Evolutionary conservation across 202 grass and related monocot genomes (phyloP), one percentile per base, ranked within the genome.

Genomic region (Zoysia matrella): DNA sequence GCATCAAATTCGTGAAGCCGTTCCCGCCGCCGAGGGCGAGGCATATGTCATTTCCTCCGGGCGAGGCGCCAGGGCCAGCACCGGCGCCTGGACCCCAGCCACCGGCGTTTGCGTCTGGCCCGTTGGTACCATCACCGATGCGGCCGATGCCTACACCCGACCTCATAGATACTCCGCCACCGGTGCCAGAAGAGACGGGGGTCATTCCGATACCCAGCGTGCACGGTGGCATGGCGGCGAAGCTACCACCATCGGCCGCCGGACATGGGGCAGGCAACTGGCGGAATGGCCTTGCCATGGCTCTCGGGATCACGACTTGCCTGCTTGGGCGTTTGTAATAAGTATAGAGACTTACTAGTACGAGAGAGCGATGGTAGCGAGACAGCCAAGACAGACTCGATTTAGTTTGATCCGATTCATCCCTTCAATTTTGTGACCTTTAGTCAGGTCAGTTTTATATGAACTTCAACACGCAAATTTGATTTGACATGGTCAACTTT

Each of bases 171-270:
- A 40, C 5, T 30, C 74, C 79, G 2, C 52, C 88, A 10, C 46
- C 68, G 41, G 43, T 52, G 12, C 73, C 76, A 3, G 22, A 8
- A 16, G 66, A 71, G 67, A 49, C 53, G 0, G 78, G 78, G 12
- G 50, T 89, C 42, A 77, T 89, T 58, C 82, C 82, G 1, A 65
- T 89, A 60, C 87, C 87, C 1, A 89, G 66, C 39, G 82, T 46
- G 30, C 82, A 85, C 66, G 87, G 82, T 2, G 87, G 72, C 39
- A 69, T 76, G 66, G 72, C 77, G 6, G 72, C 66, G 0, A 85
- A 72, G 72, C 6, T 81, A 1, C 72, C 82, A n/a, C 5, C 55
- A 16, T 12, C 61, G 18, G 13, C 45, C 4, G 57, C 71, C 16
- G 60, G 60, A 11, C 60, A 15, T 4, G 10, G 1, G 1, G 11